phyloP scores from a whole-genome alignment of 2,329 filamentous ascomycete genomes.

The Calonectria pauciramosa region DNA sequence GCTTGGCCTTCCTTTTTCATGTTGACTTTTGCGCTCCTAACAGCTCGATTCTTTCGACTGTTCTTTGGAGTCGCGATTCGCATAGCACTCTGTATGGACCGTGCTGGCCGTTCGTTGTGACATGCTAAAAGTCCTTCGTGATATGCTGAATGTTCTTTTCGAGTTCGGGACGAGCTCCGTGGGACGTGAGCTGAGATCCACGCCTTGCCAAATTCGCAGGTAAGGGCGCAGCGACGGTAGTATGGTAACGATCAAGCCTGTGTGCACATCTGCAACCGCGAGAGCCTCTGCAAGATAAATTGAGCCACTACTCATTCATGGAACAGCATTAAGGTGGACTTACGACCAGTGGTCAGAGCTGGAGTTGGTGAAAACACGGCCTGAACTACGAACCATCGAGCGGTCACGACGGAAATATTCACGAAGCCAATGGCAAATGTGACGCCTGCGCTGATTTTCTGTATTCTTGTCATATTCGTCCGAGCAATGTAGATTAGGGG shows the following conservation, averaged over 20 bases:
- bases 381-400: constrained; percentile 7
- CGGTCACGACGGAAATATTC: constrained; percentile 2
- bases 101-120: background rate
- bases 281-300: background rate
- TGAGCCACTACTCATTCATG: background rate
- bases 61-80: background rate
- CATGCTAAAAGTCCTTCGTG: background rate
- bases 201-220: background rate
- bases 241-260: background rate
- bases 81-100: background rate
- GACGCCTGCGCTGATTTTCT: constrained; percentile 7
- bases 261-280: background rate
- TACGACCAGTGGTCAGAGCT: constrained; percentile 4
- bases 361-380: background rate
- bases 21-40: background rate
- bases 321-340: background rate
- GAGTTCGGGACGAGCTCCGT: background rate
- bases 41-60: background rate
- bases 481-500: constrained; percentile 1
- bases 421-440: constrained; percentile 9
- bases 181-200: background rate
- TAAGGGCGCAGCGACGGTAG: background rate
- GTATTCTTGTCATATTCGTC: constrained; percentile 5
- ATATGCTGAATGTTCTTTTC: too few relatives aligned
- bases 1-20: background rate